phyloP scores from a whole-genome alignment of 441 rosid genomes.

The Populus hybrid region DNA sequence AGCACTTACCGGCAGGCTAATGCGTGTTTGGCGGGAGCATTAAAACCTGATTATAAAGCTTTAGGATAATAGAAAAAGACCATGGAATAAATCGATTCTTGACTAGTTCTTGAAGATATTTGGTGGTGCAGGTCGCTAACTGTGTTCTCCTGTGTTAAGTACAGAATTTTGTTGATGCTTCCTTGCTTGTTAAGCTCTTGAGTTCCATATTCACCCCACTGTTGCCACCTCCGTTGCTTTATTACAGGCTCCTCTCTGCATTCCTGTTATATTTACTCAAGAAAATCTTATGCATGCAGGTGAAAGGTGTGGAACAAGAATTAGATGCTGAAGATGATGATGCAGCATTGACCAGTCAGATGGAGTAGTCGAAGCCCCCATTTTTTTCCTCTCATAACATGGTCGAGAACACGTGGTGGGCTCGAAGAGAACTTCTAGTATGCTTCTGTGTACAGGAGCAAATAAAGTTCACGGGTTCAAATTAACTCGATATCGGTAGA shows the following conservation, averaged over 20 bases:
- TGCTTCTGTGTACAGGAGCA: slow-evolving; percentile 4
- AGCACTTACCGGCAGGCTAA: neutral
- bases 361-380: slow-evolving; percentile 36
- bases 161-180: neutral
- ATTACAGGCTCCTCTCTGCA: neutral
- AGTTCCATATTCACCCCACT: neutral
- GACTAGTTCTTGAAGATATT: neutral
- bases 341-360: slow-evolving; percentile 43
- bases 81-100: neutral
- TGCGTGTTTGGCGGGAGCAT: neutral
- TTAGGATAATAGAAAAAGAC: neutral
- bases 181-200: neutral
- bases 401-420: neutral
- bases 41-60: neutral
- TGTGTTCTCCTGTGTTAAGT: neutral
- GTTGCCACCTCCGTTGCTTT: neutral
- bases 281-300: slow-evolving; percentile 41
- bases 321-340: slow-evolving; percentile 70
- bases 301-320: slow-evolving; percentile 84
- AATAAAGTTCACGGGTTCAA: neutral
- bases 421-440: neutral
- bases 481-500: neutral
- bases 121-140: neutral
- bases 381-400: neutral
- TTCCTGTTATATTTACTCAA: slow-evolving; percentile 8